Percentiles rank a stretch among this genome's conserved stretches.
Conservation (phyloP, 2,329 filamentous ascomycete species). For the Teratosphaeria nubilosa region DNA sequence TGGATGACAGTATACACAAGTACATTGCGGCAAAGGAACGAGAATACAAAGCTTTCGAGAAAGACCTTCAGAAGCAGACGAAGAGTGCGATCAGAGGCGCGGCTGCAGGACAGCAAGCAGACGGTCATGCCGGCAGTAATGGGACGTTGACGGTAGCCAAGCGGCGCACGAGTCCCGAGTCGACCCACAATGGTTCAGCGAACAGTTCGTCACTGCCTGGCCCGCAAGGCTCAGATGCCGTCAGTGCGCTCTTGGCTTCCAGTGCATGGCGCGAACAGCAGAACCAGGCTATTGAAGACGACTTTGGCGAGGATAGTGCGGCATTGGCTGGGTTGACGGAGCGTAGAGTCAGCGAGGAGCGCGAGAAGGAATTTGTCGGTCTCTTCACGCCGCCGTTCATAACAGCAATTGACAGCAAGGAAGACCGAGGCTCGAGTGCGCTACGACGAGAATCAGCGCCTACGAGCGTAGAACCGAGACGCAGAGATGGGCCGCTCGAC, state of each 20-base stretch:
- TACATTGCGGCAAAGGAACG: slow-evolving; percentile 29
- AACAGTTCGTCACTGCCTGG: neutral
- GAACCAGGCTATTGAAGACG: slow-evolving; percentile 6
- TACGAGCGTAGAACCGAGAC: slow-evolving; percentile 1
- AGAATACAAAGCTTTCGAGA: slow-evolving; percentile 27
- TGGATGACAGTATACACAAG: slow-evolving; percentile 29
- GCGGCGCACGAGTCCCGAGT: slow-evolving; percentile 6
- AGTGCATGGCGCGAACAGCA: slow-evolving; percentile 10
- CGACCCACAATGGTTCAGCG: neutral
- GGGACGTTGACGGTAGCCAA: neutral
- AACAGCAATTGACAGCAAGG: slow-evolving; percentile 22
- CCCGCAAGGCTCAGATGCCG: slow-evolving; percentile 8
- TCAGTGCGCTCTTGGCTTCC: slow-evolving; percentile 14
- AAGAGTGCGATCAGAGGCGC: neutral
- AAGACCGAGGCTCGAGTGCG: slow-evolving; percentile 3
- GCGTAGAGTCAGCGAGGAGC: slow-evolving; percentile 15
- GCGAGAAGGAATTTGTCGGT: slow-evolving; percentile 26
- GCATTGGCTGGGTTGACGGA: slow-evolving; percentile 16
- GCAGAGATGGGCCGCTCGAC: neutral
- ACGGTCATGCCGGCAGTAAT: neutral
- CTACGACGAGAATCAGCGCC: slow-evolving; percentile 21
- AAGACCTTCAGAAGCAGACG: slow-evolving; percentile 18
- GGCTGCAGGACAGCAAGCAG: neutral
- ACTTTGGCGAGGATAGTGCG: slow-evolving; percentile 7
- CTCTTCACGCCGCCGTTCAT: slow-evolving; percentile 28